Conservation (phyloP, 805 yeast genomes). For the Spathaspora gorwiae region DNA sequence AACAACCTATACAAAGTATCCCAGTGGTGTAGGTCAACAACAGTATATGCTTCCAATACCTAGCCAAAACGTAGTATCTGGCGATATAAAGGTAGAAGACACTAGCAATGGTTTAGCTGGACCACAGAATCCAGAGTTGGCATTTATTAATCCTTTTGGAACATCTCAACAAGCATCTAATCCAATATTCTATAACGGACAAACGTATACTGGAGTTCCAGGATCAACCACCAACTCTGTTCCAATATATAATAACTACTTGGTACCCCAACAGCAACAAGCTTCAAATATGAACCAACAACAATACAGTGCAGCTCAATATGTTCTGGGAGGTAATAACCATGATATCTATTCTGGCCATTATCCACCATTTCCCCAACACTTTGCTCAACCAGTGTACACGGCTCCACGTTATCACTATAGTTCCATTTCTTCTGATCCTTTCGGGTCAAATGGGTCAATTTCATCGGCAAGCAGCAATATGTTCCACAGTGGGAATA, state of each 20-base stretch:
- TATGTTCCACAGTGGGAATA: background rate
- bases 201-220: constrained; percentile 1
- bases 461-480: constrained; percentile 7
- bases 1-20: constrained; percentile 1
- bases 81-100: constrained; percentile 12
- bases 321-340: background rate
- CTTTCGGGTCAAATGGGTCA: constrained; percentile 5
- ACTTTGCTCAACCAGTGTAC: constrained; percentile 7
- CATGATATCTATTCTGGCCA: constrained; percentile 1
- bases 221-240: constrained; percentile 1
- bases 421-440: background rate
- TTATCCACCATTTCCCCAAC: constrained; percentile 10
- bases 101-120: background rate
- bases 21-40: constrained; percentile 5
- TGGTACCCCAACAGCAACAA: constrained; percentile 9
- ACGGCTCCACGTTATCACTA: constrained; percentile 4
- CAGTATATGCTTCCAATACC: constrained; percentile 10
- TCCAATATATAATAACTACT: constrained; percentile 8
- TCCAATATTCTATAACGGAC: background rate
- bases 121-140: constrained; percentile 10
- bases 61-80: constrained; percentile 1
- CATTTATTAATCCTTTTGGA: constrained; percentile 19
- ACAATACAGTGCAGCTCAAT: constrained; percentile 11
- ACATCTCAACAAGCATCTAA: constrained; percentile 8
- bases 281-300: background rate